These are phyloP conservation scores for Aspergillus viridinutans DNA, from an alignment of 2,329 filamentous ascomycete species.

Conservation along the genomic window DNA sequence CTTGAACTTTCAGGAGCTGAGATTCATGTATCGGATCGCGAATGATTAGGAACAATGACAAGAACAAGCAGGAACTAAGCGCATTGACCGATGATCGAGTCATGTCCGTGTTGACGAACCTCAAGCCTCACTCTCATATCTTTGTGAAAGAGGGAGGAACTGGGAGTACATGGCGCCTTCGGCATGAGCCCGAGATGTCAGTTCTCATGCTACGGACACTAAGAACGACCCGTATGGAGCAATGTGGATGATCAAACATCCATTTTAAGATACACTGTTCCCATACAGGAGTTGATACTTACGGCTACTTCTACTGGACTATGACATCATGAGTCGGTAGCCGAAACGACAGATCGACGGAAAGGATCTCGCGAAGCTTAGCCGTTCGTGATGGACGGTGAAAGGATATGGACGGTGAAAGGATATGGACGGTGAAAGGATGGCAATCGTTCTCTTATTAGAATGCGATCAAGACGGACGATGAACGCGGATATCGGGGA, in stretches of 20 bases:
- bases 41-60: neutral
- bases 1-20: neutral
- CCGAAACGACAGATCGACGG: slow-evolving; percentile 2
- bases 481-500: slow-evolving; percentile 20
- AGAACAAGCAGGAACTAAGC: neutral
- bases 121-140: neutral
- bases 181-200: neutral
- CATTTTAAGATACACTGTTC: neutral
- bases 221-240: neutral
- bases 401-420: slow-evolving; percentile 12
- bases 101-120: neutral
- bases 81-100: neutral
- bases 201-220: neutral
- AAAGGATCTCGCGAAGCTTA: slow-evolving; percentile 8
- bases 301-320: slow-evolving; percentile 2
- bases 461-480: slow-evolving; percentile 20
- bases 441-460: slow-evolving; percentile 21
- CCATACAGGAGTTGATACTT: neutral
- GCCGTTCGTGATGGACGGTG: slow-evolving; percentile 14
- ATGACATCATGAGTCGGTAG: slow-evolving; percentile 3
- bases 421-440: slow-evolving; percentile 12
- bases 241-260: neutral
- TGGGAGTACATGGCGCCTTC: neutral
- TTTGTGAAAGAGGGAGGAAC: neutral
- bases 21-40: neutral